Percentiles rank a stretch among this genome's conserved stretches.
These are phyloP conservation scores for Malus fusca DNA, from an alignment of 306 rosid species.

Conservation along the genomic window DNA sequence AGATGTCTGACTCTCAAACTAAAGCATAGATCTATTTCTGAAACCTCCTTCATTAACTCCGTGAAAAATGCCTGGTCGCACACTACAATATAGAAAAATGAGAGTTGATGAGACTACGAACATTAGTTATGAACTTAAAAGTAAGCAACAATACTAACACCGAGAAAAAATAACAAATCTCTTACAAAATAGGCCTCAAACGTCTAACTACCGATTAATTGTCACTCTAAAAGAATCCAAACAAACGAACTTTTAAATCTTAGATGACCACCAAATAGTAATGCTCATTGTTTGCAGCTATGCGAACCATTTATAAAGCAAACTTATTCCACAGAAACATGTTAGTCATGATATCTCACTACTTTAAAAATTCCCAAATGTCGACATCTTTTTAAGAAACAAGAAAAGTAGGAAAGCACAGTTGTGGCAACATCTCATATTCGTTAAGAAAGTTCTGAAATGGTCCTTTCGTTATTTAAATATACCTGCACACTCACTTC, in stretches of 20 bases:
- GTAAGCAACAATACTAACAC: not conserved
- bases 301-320: not conserved
- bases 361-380: too few relatives aligned
- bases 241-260: not conserved
- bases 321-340: not conserved
- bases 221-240: not conserved
- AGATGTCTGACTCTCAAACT: conserved; percentile 67
- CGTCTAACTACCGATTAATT: not conserved
- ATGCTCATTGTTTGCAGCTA: not conserved
- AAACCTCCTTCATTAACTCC: conserved; percentile 81
- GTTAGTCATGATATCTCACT: too few relatives aligned
- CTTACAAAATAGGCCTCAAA: not conserved
- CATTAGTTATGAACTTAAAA: not conserved
- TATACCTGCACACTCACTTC: not conserved
- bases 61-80: conserved; percentile 73
- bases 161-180: not conserved
- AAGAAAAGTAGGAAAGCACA: not conserved
- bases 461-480: not conserved
- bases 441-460: not conserved
- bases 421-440: not conserved
- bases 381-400: not conserved
- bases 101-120: not conserved
- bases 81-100: conserved; percentile 31
- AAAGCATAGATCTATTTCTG: conserved; percentile 60
- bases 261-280: not conserved